These are phyloP conservation scores for Gracilaria caudata DNA, from an alignment of 23 red algal species.

Conservation along the genomic window DNA sequence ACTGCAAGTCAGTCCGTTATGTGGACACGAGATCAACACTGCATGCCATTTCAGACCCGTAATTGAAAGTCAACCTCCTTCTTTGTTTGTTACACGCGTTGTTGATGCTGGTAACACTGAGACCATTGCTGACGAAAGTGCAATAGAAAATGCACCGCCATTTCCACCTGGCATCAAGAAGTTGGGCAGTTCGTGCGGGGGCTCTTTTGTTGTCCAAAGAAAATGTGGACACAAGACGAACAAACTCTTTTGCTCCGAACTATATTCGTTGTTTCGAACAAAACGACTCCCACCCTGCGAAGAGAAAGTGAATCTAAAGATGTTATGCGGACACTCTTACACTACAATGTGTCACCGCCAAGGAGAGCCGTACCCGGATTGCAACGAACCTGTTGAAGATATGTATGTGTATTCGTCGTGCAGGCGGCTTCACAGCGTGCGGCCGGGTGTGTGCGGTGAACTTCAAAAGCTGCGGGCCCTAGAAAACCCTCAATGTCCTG, in stretches of 20 bases:
- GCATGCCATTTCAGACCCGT: slow-evolving; percentile 7
- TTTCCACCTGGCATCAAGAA: slow-evolving; percentile 12
- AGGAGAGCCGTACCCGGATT: slow-evolving; percentile 19
- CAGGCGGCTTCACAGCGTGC: slow-evolving; percentile 24
- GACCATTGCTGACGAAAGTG: slow-evolving; percentile 28
- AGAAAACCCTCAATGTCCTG: slow-evolving; percentile 22
- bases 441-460: slow-evolving; percentile 20
- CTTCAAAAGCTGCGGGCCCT: slow-evolving; percentile 13
- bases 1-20: slow-evolving; percentile 31
- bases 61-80: not conserved
- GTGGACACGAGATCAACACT: slow-evolving; percentile 49
- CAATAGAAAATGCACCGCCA: not conserved
- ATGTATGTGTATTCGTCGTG: slow-evolving; percentile 32
- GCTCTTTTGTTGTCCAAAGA: slow-evolving; percentile 21
- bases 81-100: slow-evolving; percentile 16
- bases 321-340: slow-evolving; percentile 49
- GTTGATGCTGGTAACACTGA: slow-evolving; percentile 18
- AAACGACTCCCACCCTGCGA: slow-evolving; percentile 42
- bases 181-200: slow-evolving; percentile 11
- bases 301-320: slow-evolving; percentile 3
- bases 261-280: slow-evolving; percentile 26
- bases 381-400: slow-evolving; percentile 36
- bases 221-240: slow-evolving; percentile 47
- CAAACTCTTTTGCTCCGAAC: not conserved
- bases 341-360: slow-evolving; percentile 24